Evolutionary conservation across 371 early-diverging fungal species (phyloP), one percentile per base, ranked within the genome.

Genomic region (Lichtheimia corymbifera): DNA sequence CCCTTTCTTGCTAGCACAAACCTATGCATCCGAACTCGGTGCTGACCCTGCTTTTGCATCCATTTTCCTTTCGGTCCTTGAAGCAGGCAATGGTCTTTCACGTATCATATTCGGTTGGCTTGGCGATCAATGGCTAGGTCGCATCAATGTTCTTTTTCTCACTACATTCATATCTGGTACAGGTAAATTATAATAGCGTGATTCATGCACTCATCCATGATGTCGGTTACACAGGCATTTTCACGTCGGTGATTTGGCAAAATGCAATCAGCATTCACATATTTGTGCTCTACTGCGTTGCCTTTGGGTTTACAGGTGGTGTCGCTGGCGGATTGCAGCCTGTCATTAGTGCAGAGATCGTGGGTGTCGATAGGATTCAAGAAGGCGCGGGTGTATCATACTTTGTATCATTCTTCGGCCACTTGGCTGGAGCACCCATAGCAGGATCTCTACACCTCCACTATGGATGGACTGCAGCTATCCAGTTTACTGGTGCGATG

Each of bases 241-340:
- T 83, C 18, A 79, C 82, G n/a, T 68, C 85, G 60, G 50, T 85
- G 2, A 56, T 88, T 44, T 90, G 91, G 91, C 83, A 84, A 17
- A 80, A 83, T 70, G 70, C 83, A 7, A 72, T 74, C n/a, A 65
- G 63, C 2, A 60, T 68, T 11, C 79, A 75, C 6, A 68, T 72
- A 5, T 75, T 76, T 57, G 63, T 78, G 6, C 64, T 79, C 3
- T 82, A 83, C 61, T 71, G 67, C 14, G 51, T 85, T 5, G 25
- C 75, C 12, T 76, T 75, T 43, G 82, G 82, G 15, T 64, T 75
- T 18, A 66, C 71, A 43, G 72, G 75, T 40, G 79, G 82, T 30
- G 79, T 72, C 7, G 76, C 67, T 22, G 64, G 76, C 7, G 68
- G 71, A 25, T 61, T 83, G 1, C 72, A 79, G 2, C 82, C 83